A percentile compares a stretch with the other conserved stretches of the same genome.
phyloP scores from a whole-genome alignment of 768 basidiomycete species.

The Trametes cubensis region DNA sequence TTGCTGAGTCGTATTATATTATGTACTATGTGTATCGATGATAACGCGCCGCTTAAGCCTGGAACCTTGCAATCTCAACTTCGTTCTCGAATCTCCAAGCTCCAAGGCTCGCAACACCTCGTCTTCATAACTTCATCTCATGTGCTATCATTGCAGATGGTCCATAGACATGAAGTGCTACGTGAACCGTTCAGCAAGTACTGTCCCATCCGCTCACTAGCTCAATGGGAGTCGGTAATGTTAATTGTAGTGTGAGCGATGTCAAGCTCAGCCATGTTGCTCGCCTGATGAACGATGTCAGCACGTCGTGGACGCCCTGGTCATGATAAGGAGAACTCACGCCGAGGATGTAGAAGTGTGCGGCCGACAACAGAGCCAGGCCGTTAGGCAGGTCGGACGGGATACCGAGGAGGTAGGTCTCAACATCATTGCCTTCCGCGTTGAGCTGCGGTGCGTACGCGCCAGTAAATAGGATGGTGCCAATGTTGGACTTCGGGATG shows the following conservation, averaged over 20 bases:
- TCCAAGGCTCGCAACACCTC: too few species aligned
- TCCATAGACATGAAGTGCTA: background rate
- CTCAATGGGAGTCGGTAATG: background rate
- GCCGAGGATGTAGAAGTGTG: conserved; percentile 5
- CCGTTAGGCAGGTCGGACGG: background rate
- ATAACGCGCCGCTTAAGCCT: too few species aligned
- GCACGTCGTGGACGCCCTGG: too few species aligned
- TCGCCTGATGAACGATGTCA: too few species aligned
- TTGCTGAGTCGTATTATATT: conserved; percentile 6
- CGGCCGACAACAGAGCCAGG: background rate
- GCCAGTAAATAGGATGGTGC: background rate
- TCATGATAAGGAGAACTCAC: background rate
- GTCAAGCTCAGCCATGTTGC: background rate
- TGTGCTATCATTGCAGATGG: too few species aligned
- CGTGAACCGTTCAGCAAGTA: background rate
- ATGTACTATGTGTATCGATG: conserved; percentile 5
- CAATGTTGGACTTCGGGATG: background rate
- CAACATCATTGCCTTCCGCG: background rate
- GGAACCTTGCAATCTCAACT: too few species aligned
- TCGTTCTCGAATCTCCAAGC: too few species aligned
- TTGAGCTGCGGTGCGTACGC: background rate
- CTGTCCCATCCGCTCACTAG: too few species aligned
- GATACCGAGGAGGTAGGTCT: background rate
- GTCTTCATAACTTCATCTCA: too few species aligned
- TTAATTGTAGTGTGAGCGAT: background rate